Evolutionary conservation across 495 filamentous ascomycete species (phyloP).

Genomic region (Penicillium paxilli): DNA sequence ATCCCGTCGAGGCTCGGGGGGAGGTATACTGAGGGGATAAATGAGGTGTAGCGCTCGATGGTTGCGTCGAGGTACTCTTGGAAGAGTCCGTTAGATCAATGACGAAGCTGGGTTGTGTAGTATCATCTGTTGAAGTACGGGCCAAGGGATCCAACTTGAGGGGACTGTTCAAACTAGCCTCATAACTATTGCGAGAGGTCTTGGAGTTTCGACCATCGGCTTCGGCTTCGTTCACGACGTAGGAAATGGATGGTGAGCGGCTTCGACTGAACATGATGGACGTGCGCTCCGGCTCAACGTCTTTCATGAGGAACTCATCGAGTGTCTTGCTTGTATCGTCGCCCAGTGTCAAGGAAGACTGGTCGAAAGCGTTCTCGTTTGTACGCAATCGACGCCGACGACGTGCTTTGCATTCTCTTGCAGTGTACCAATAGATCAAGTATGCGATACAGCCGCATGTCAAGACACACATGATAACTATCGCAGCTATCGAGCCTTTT

Average conservation of each 20-base stretch:
- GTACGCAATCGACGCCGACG: not conserved
- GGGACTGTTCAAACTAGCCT: slow-evolving; percentile 8
- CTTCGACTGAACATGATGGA: slow-evolving; percentile 31
- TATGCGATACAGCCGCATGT: slow-evolving; percentile 1
- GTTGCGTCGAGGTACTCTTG: not conserved
- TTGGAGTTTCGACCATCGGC: slow-evolving; percentile 2
- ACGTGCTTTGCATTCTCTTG: slow-evolving; percentile 1
- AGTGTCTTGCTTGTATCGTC: slow-evolving; percentile 19
- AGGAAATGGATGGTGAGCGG: slow-evolving; percentile 24
- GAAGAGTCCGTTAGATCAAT: not conserved
- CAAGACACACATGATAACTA: not conserved
- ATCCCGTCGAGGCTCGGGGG: not conserved
- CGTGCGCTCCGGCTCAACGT: slow-evolving; percentile 22
- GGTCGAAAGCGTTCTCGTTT: slow-evolving; percentile 13
- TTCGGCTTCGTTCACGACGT: slow-evolving; percentile 20
- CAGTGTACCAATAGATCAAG: slow-evolving; percentile 12
- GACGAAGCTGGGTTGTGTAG: slow-evolving; percentile 1
- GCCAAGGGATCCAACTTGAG: slow-evolving; percentile 10
- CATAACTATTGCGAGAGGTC: slow-evolving; percentile 5
- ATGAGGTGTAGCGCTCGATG: not conserved
- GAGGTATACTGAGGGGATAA: not conserved
- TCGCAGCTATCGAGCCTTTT: not conserved
- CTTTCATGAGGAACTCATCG: slow-evolving; percentile 25
- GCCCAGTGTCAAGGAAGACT: slow-evolving; percentile 16
- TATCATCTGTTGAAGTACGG: slow-evolving; percentile 8